Base-by-base conservation (phyloP, 2,329 filamentous ascomycete species). In the Macrophomina phaseolina region DNA sequence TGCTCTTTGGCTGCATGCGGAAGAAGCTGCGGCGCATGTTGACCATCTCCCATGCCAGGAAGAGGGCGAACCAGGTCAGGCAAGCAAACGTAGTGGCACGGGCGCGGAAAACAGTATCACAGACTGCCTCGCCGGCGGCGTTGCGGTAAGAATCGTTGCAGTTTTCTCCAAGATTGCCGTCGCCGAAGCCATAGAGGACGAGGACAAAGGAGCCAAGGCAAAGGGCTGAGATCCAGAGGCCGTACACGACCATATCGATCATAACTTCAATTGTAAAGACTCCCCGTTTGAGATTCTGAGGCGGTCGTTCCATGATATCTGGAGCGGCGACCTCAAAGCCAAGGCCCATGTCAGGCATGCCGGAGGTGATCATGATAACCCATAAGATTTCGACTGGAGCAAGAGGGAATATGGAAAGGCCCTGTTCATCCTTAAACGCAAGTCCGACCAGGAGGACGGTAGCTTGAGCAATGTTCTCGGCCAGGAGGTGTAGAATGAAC, bases 311-410 rank as follows among this genome's bases (percentile, higher is more conserved):
- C 87, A 97, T 92, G 68, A 96, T 89, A 74, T 94, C 91, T 1
- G 86, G 84, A 0, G 89, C 87, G 0, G 92, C 91, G 49, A 84
- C 81, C 77, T 97, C 93, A 71, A 93, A 90, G 28, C 93, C 92
- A 0, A 97, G 86, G 46, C 93, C 93, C 81, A 97, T 95, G 68
- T 94, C 93, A 1, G 93, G 93, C 77, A 95, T 88, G 7, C 90
- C 91, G 45, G 91, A 94, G 0, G 93, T 97, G 64, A 95, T 86
- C 91, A 97, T 94, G 79, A 97, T 97, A 77, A 97, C 92, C 92
- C 92, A 97, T 68, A 97, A 86, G 69, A 97, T 94, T 73, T 97
- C 90, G 9, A 97, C 88, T 0, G 93, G 93, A 0, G 91, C 89
- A 49, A 97, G 87, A 4, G 93, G 93, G 77, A 96, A 97, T 11